phyloP scores from a whole-genome alignment of 208 protist species.

The Leishmania tarentolae region DNA sequence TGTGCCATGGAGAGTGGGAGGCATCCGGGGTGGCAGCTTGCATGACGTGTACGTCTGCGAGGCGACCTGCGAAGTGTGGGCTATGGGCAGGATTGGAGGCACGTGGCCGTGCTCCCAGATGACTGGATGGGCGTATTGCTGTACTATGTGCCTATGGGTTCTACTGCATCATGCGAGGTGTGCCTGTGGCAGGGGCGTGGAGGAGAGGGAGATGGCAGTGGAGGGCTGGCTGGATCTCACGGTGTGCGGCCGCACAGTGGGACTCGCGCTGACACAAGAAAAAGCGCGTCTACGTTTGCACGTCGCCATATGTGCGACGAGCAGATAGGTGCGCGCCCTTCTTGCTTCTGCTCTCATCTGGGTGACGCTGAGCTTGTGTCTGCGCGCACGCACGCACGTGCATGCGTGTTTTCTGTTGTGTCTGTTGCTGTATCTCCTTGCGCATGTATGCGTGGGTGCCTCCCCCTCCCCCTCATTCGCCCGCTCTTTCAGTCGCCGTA shows the following conservation, averaged over 20 bases:
- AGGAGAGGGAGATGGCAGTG: no score
- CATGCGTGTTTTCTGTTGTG: not conserved
- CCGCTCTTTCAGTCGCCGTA: not conserved
- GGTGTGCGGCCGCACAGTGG: no score
- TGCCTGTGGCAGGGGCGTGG: not conserved
- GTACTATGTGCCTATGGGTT: not conserved
- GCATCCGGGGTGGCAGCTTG: not conserved
- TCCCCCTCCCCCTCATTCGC: not conserved
- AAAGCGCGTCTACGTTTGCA: not conserved
- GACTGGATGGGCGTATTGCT: not conserved
- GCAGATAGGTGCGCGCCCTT: not conserved
- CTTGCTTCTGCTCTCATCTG: not conserved
- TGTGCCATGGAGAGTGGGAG: not conserved
- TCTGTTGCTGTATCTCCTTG: not conserved
- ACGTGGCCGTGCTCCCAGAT: not conserved
- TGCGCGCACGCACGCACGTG: not conserved
- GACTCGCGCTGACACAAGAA: not conserved
- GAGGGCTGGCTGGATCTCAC: no score
- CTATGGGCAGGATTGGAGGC: not conserved
- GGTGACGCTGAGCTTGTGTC: not conserved
- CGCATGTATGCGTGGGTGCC: not conserved
- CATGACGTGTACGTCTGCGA: not conserved
- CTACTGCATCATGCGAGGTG: not conserved
- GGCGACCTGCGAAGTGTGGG: no score
- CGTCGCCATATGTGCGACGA: not conserved